Base-by-base conservation (phyloP, 257 asterid genomes). In the Plectranthus barbatus region DNA sequence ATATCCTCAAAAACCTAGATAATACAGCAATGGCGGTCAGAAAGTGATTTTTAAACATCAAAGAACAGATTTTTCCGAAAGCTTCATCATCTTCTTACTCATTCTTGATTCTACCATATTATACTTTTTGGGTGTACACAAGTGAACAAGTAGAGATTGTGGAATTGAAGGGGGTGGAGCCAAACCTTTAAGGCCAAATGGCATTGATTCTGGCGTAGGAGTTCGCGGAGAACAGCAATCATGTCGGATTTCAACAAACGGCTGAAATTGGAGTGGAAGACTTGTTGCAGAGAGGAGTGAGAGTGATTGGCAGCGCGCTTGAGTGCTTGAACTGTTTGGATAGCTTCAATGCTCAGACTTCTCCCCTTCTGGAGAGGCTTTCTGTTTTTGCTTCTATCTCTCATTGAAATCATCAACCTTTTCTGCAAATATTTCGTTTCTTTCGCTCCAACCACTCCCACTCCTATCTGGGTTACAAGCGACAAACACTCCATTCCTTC, bases 161-260 rank as follows among this genome's bases (percentile, higher is more conserved):
- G 31, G 31, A 26, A 1, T 26, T 26, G 5, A 5, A 26, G 31
- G 31, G 31, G 31, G 31, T 26, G 31, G 31, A 26, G 31, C 31
- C 71, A 56, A 55, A 86, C 95, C 95, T 80, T 79, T 21, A 84
- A 75, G 57, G 90, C 93, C 72, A 87, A 77, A 51, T 33, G 33
- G 39, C 93, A 87, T 21, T 79, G 84, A 26, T 84, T 78, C 79
- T 87, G 95, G 46, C 90, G 85, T 55, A 85, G 79, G 36, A 85
- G 87, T 71, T 87, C 95, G 11, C 88, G 88, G 9, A 87, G 85
- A 67, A 87, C 93, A n/a, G 95, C 95, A 64, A 84, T 62, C 88
- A 87, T 82, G 56, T 87, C 95, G 31, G 60, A 49, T 79, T 80
- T 87, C 63, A 87, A 60, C 56, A 87, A 77, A 52, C 93, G 87